Base-by-base conservation (phyloP, 768 basidiomycete species). In the Scleroderma citrinum region DNA sequence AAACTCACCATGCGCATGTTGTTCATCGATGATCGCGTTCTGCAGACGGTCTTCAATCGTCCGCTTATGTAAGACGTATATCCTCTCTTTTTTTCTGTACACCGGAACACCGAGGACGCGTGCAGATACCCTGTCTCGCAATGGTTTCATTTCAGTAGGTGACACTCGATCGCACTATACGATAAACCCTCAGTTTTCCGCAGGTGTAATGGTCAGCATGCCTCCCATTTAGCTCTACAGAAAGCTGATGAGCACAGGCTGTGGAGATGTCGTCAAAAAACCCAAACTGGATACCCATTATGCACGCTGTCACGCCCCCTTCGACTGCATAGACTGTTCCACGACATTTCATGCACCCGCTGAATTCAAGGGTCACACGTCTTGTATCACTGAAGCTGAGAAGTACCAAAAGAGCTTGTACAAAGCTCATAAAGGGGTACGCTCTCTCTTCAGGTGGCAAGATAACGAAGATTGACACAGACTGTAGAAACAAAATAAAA, bases 361-460 rank as follows among this genome's bases (percentile, higher is more conserved):
- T 8, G 81, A 92, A 51, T 95, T 82, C 73, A 92, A 90, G 67
- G 71, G 69, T 0, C 88, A 96, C 62, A 93, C 87, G 10, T 72
- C 78, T 26, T 96, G 93, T 65, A 82, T 96, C 38, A 82, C 77
- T 52, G 93, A 96, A 68, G 93, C 89, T 3, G 89, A 96, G 67
- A 96, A 95, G 64, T 95, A 96, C 61, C 81, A 96, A 71, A 91
- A 91, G 67, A 70, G 76, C 44, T 62, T 93, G 49, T 94, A 92
- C 65, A 91, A 87, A 60, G 91, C 88, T 8, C 77, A 81, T 1
- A 88, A 86, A 71, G 74, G 51, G 12, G 69, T 66, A 47, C 38
- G 58, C 48, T 19, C 16, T n/a, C 5, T 20, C n/a, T 3, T 26
- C 8, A 1, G 4, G 37, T 35, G 13, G n/a, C 53, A 52, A 21